Percentiles rank a stretch among this genome's conserved stretches.
Conservation (phyloP, 1,284 basidiomycete genomes). For the Moesziomyces aphidis region DNA sequence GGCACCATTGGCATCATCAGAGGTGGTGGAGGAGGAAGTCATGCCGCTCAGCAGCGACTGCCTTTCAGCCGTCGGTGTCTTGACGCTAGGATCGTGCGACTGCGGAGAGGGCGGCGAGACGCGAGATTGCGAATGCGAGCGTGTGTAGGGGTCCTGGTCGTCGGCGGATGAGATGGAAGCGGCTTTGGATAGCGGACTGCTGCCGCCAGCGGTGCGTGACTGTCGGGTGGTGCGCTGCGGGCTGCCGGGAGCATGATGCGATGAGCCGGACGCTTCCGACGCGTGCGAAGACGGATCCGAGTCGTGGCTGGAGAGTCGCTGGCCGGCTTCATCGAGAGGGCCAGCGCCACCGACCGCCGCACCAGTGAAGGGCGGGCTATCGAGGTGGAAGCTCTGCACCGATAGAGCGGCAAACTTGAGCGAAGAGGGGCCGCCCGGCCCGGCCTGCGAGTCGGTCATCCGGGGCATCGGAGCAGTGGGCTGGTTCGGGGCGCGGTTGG, state of each 20-base stretch:
- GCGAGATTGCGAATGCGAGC: constrained; percentile 34
- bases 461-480: constrained; percentile 54
- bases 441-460: constrained; percentile 62
- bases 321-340: constrained; percentile 48
- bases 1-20: background rate
- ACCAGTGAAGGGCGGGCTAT: constrained; percentile 66
- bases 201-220: constrained; percentile 12
- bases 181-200: constrained; percentile 27
- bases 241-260: constrained; percentile 14
- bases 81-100: constrained; percentile 22
- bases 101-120: constrained; percentile 9
- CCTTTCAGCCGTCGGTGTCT: constrained; percentile 23
- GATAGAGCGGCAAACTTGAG: constrained; percentile 64
- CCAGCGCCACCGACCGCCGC: constrained; percentile 56
- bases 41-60: constrained; percentile 23
- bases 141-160: constrained; percentile 38
- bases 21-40: constrained; percentile 10
- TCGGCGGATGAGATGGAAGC: constrained; percentile 3
- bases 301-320: constrained; percentile 23
- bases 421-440: constrained; percentile 55
- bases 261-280: constrained; percentile 3
- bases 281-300: constrained; percentile 19
- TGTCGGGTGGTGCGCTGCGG: constrained; percentile 9
- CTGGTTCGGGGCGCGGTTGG: constrained; percentile 2
- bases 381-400: constrained; percentile 65